A percentile compares a stretch with the other conserved stretches of the same genome.
Evolutionary conservation across 2,329 filamentous ascomycete genomes (phyloP).

Genomic region (Arthrobotrys iridis): DNA sequence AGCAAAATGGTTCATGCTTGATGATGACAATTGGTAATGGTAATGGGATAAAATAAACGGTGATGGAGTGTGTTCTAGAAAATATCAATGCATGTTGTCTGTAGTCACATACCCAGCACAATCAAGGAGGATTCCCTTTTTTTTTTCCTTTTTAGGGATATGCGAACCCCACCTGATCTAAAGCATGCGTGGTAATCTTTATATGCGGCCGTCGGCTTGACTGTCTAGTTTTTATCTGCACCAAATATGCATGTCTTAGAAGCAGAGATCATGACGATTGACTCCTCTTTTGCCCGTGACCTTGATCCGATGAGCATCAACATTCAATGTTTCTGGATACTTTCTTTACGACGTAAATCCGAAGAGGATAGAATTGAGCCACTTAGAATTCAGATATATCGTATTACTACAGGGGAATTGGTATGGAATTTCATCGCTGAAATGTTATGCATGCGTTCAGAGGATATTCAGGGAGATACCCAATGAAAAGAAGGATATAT

Average conservation of each 20-base stretch:
- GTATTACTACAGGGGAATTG: constrained; percentile 32
- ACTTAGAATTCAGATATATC: constrained; percentile 42
- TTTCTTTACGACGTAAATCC: constrained; percentile 3
- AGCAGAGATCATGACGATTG: not conserved
- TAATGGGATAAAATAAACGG: constrained; percentile 8
- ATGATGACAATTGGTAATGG: constrained; percentile 11
- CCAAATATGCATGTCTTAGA: constrained; percentile 26
- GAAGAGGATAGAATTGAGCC: constrained; percentile 8
- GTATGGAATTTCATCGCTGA: constrained; percentile 31
- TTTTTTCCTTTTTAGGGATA: not conserved
- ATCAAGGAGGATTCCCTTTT: not conserved
- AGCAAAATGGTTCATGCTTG: constrained; percentile 5
- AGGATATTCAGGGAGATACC: not conserved
- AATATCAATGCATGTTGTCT: not conserved
- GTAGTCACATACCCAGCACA: not conserved
- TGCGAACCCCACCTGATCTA: not conserved
- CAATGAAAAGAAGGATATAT: constrained; percentile 16
- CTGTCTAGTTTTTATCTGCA: not conserved
- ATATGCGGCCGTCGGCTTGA: not conserved
- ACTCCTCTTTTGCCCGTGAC: not conserved
- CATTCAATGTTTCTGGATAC: not conserved
- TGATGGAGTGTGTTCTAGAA: not conserved
- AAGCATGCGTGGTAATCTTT: constrained; percentile 2
- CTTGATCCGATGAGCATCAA: constrained; percentile 6
- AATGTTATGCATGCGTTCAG: constrained; percentile 16